A percentile compares a stretch with the other conserved stretches of the same genome.
phyloP scores from a whole-genome alignment of 192 early-diverging fungal species.

The Cladochytrium replicatum region DNA sequence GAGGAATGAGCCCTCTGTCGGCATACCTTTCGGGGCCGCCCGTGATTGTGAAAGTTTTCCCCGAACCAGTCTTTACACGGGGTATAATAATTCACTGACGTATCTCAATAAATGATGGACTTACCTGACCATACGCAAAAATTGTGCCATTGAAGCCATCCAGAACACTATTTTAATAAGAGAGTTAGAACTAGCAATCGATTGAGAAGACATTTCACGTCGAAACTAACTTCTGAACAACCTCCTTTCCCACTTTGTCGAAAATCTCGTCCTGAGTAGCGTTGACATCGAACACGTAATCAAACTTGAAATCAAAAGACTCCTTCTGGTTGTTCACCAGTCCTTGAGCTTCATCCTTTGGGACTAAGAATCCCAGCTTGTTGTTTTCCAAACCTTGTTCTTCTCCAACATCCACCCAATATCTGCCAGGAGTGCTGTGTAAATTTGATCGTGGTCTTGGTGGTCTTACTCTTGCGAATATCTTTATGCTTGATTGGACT shows the following conservation, averaged over 20 bases:
- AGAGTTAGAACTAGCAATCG: conserved; percentile 10
- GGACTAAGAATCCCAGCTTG: conserved; percentile 37
- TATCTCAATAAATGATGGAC: conserved; percentile 6
- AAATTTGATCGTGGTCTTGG: not conserved
- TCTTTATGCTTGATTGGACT: not conserved
- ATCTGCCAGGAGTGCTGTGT: not conserved
- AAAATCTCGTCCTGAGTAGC: conserved; percentile 51
- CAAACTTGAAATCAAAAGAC: conserved; percentile 42
- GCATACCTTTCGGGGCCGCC: conserved; percentile 50
- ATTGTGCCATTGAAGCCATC: conserved; percentile 58
- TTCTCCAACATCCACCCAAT: not conserved
- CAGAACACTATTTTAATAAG: conserved; percentile 25
- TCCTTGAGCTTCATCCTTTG: conserved; percentile 37
- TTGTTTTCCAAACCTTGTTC: too few relatives aligned
- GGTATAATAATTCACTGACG: not conserved
- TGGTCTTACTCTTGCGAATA: conserved; percentile 1
- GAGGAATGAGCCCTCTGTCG: conserved; percentile 51
- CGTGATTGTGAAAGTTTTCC: conserved; percentile 60
- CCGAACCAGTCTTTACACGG: conserved; percentile 42
- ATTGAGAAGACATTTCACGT: not conserved
- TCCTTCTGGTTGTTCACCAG: conserved; percentile 49
- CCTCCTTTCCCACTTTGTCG: conserved; percentile 49
- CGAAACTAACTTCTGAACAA: conserved; percentile 35
- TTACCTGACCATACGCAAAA: conserved; percentile 51
- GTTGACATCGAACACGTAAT: conserved; percentile 43